Conservation (phyloP, 2,329 filamentous ascomycete genomes). For the Emergomyces orientalis region DNA sequence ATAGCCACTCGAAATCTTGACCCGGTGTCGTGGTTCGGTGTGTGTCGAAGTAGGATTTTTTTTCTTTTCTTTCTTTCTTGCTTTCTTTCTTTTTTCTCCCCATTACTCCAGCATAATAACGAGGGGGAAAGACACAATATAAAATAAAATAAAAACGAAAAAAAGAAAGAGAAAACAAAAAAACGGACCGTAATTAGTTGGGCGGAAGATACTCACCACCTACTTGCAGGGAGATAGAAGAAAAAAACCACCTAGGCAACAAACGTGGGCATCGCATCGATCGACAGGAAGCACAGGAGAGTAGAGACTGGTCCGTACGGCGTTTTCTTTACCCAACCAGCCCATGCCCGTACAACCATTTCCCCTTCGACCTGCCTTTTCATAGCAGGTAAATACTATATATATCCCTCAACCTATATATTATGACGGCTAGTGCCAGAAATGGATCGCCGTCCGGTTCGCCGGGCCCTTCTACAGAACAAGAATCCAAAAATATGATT, state of each 20-base stretch:
- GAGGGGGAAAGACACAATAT: background rate
- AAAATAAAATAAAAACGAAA: background rate
- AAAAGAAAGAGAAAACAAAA: background rate
- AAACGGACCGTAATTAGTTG: background rate
- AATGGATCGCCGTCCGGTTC: constrained; percentile 31
- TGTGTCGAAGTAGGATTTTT: constrained; percentile 1
- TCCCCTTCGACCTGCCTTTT: background rate
- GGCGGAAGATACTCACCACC: background rate
- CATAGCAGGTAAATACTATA: background rate
- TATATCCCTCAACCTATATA: constrained; percentile 20
- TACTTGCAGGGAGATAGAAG: constrained; percentile 10
- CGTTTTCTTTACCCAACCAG: background rate
- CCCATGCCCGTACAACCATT: background rate
- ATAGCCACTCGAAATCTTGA: background rate
- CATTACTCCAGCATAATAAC: no score
- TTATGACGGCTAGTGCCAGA: constrained; percentile 27
- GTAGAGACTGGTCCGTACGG: background rate
- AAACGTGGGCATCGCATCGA: constrained; percentile 17
- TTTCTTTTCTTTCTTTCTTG: background rate
- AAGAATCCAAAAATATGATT: constrained; percentile 29
- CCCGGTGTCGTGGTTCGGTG: constrained; percentile 2
- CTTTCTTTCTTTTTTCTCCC: no score
- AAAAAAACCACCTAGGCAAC: background rate
- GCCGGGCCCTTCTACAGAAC: constrained; percentile 29
- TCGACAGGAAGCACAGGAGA: constrained; percentile 6